These are phyloP conservation scores for Xylariomycetidae sp. DNA, from an alignment of 2,329 filamentous ascomycete genomes.

Conservation along the genomic window DNA sequence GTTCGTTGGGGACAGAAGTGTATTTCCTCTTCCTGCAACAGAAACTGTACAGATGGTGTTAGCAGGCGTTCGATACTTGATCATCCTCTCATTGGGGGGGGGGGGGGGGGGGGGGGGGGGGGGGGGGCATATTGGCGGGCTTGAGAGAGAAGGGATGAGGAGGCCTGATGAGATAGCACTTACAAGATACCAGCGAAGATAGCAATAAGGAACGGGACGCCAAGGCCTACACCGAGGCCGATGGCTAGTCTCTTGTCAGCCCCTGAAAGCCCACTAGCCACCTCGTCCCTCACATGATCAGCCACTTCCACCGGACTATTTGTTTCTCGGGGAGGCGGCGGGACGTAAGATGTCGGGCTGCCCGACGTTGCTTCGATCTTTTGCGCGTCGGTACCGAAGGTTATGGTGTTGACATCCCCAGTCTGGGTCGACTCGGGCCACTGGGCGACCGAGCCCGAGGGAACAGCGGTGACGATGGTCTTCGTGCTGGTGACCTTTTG, in stretches of 20 bases:
- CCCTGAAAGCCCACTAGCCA: constrained; percentile 22
- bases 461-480: constrained; percentile 36
- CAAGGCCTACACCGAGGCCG: constrained; percentile 43
- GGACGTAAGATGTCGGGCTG: constrained; percentile 38
- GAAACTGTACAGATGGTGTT: too few species aligned
- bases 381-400: constrained; percentile 38
- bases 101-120: too few species aligned
- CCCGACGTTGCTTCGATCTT: constrained; percentile 35
- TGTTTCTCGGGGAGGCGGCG: constrained; percentile 25
- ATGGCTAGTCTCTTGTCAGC: constrained; percentile 42
- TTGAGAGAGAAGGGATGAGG: too few species aligned
- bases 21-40: too few species aligned
- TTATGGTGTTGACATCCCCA: constrained; percentile 28
- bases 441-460: constrained; percentile 30
- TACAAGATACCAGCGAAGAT: constrained; percentile 27
- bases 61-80: too few species aligned
- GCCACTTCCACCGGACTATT: constrained; percentile 12
- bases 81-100: too few species aligned
- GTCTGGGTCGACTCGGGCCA: constrained; percentile 34
- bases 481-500: constrained; percentile 31
- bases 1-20: too few species aligned
- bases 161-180: too few species aligned
- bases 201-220: constrained; percentile 33
- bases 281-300: constrained; percentile 8
- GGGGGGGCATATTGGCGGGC: too few species aligned